Base-by-base conservation (phyloP, 768 basidiomycete genomes). In the Agaricus sinodeliciosus region DNA sequence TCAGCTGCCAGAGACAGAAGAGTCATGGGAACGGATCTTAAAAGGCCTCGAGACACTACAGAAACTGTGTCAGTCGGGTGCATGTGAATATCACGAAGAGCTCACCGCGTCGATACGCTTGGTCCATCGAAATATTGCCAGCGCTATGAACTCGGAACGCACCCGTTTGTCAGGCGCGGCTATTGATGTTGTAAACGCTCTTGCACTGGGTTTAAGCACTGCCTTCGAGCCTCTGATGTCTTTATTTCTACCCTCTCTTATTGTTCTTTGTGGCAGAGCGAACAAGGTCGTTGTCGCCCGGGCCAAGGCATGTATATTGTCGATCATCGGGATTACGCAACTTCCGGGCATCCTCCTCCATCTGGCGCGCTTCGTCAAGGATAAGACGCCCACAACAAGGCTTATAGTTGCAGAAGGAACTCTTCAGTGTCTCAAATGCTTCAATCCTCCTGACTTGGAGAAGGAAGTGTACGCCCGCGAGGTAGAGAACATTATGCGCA, bases 401-500 rank as follows among this genome's bases (percentile, higher is more conserved):
- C 61, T 87, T 4, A 75, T 77, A 15, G 79, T 81, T n/a, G 78
- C 81, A 3, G 87, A 91, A 65, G 74, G 80, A 27, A 72, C 82
- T 0, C 62, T 90, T 45, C 72, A 75, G 13, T 85, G 82, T 56
- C 69, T 92, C 48, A 87, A 87, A 55, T 82, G 78, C 59, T 84
- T 83, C 63, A 89, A 87, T 65, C 89, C 88, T 8, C 86, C 87
- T 0, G 87, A 90, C 58, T 64, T 90, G 27, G 87, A 87, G 65
- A 85, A 79, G 63, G 86, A 89, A 43, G 55, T 69, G 0, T 71
- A 85, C 13, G 82, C 80, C 0, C 72, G 72, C 42, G 81, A 86
- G 37, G 72, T 94, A 25, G 91, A 94, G 64, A 71, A 66, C 9
- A 76, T 88, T 43, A 87, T 94, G 58, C 81, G 75, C 54, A 60